Conservation (phyloP, 495 filamentous ascomycete genomes). For the Eremomyces bilateralis region DNA sequence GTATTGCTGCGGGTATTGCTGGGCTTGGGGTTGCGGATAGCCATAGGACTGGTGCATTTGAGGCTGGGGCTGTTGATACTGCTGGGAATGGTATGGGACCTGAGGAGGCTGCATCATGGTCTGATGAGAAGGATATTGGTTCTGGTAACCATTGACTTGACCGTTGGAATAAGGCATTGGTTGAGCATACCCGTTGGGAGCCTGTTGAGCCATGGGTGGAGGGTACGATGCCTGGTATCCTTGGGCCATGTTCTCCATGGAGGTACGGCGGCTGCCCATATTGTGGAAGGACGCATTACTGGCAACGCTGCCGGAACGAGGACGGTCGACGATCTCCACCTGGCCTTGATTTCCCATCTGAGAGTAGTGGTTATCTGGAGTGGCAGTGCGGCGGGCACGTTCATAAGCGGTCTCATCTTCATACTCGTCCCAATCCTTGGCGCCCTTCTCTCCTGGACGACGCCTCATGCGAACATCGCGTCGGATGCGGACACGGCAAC, state of each 20-base stretch:
- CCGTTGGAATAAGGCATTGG: slow-evolving; percentile 15
- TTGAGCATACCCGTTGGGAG: slow-evolving; percentile 15
- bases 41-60: slow-evolving; percentile 12
- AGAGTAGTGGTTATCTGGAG: slow-evolving; percentile 37
- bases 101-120: slow-evolving; percentile 18
- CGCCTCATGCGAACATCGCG: slow-evolving; percentile 95
- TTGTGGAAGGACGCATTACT: slow-evolving; percentile 24
- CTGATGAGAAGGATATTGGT: slow-evolving; percentile 9
- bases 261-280: slow-evolving; percentile 22
- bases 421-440: slow-evolving; percentile 34
- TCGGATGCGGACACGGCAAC: slow-evolving; percentile 87
- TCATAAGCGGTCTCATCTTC: slow-evolving; percentile 40
- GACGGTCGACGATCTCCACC: slow-evolving; percentile 27
- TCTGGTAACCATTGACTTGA: slow-evolving; percentile 12
- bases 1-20: slow-evolving; percentile 13
- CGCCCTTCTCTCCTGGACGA: slow-evolving; percentile 47
- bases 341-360: slow-evolving; percentile 24
- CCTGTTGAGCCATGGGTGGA: slow-evolving; percentile 19
- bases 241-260: slow-evolving; percentile 21
- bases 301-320: slow-evolving; percentile 55
- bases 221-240: slow-evolving; percentile 13
- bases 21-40: slow-evolving; percentile 4
- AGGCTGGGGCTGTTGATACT: slow-evolving; percentile 9
- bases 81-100: slow-evolving; percentile 10
- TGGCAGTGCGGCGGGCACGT: slow-evolving; percentile 31